Evolutionary conservation across 331 rosid species (phyloP).

Genomic region (Quercus lobata): DNA sequence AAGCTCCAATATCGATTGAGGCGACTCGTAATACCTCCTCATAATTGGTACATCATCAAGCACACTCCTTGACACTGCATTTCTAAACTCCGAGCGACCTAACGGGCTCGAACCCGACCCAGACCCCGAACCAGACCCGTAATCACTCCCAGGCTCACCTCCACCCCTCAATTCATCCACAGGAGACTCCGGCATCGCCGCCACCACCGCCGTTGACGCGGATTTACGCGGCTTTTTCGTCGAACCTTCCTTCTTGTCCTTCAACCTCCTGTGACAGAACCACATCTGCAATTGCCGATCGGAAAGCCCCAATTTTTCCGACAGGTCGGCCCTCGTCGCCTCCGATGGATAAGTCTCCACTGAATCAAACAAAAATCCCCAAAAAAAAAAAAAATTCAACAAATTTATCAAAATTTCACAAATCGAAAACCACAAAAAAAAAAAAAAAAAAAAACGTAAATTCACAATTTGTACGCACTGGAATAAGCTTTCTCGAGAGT

Average conservation of each 20-base stretch:
- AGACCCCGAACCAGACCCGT: conserved; percentile 94
- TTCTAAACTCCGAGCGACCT: conserved; percentile 56
- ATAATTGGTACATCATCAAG: conserved; percentile 36
- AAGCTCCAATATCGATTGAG: conserved; percentile 66
- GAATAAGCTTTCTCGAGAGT: conserved; percentile 88
- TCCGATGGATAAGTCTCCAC: conserved; percentile 94
- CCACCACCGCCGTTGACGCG: conserved; percentile 17
- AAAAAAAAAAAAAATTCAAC: neutral
- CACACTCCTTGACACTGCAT: conserved; percentile 43
- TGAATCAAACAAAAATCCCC: conserved; percentile 21
- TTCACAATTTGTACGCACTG: conserved; percentile 33
- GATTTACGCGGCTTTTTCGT: conserved; percentile 43
- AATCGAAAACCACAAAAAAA: neutral
- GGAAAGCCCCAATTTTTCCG: conserved; percentile 82
- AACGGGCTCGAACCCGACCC: conserved; percentile 89
- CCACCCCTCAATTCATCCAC: conserved; percentile 51
- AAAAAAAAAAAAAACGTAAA: neutral
- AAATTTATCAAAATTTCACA: conserved; percentile 4
- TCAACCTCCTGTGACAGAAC: conserved; percentile 97
- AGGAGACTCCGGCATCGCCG: conserved; percentile 59
- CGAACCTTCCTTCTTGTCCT: conserved; percentile 84
- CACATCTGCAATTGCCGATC: conserved; percentile 99
- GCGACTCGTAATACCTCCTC: conserved; percentile 67
- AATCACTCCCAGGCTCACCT: conserved; percentile 65
- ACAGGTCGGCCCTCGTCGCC: conserved; percentile 66